Evolutionary conservation across 768 basidiomycete species (phyloP).

Genomic region (Suillus discolor): DNA sequence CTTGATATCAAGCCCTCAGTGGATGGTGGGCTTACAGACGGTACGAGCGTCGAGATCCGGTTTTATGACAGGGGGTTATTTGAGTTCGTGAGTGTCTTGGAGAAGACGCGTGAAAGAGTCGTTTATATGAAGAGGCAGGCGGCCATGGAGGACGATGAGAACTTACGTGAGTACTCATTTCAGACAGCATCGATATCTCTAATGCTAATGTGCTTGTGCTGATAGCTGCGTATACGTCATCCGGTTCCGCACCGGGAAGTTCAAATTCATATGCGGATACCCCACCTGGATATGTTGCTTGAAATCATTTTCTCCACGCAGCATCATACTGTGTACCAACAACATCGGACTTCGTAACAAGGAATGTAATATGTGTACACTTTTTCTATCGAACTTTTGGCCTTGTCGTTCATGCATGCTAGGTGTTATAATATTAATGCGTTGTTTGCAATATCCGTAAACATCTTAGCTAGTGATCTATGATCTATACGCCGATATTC

Average conservation of each 20-base stretch:
- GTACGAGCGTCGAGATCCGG: slow-evolving; percentile 67
- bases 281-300: slow-evolving; percentile 32
- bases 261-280: slow-evolving; percentile 25
- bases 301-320: slow-evolving; percentile 8
- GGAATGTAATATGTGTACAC: background rate
- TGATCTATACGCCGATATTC: background rate
- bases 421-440: background rate
- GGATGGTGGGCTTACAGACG: slow-evolving; percentile 66
- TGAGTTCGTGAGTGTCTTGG: slow-evolving; percentile 68
- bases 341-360: background rate
- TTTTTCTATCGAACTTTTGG: background rate
- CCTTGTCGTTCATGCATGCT: background rate
- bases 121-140: slow-evolving; percentile 72
- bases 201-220: background rate
- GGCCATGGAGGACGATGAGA: slow-evolving; percentile 34
- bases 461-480: background rate
- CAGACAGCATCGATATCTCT: background rate
- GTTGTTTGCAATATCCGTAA: background rate
- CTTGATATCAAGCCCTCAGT: slow-evolving; percentile 69
- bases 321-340: slow-evolving; percentile 7
- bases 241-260: slow-evolving; percentile 19
- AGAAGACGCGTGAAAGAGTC: slow-evolving; percentile 76
- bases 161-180: slow-evolving; percentile 29
- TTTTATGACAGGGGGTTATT: slow-evolving; percentile 72
- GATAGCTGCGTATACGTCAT: slow-evolving; percentile 32